These are phyloP conservation scores for Osmanthus fragrans DNA, from an alignment of 257 asterid genomes.

Conservation along the genomic window DNA sequence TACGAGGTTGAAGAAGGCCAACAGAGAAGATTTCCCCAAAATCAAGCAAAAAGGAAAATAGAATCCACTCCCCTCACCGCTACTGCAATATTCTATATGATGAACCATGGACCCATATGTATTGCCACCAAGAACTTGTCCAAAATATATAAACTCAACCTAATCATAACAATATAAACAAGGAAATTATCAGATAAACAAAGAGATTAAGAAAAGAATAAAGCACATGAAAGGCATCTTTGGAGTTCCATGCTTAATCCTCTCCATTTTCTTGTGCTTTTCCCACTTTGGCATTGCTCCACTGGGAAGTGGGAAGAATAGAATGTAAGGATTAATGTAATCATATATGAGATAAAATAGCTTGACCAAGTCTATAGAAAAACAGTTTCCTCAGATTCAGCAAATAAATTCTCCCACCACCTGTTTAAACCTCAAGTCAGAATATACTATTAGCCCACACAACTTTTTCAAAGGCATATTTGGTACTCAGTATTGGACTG, in stretches of 20 bases:
- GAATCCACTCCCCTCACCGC: no score
- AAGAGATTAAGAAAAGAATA: not conserved
- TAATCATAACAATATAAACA: no score
- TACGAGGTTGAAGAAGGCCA: no score
- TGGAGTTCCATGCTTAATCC: not conserved
- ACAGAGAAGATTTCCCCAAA: no score
- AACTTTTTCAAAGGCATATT: not conserved
- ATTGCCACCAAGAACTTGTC: no score
- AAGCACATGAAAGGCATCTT: not conserved
- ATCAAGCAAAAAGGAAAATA: no score
- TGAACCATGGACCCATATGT: no score
- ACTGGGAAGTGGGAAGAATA: constrained; percentile 35
- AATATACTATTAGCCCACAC: not conserved
- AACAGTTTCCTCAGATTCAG: not conserved
- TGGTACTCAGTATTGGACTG: not conserved
- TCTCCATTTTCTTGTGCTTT: not conserved
- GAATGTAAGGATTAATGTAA: constrained; percentile 26
- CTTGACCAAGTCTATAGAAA: no score
- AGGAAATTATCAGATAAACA: no score
- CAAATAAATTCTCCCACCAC: not conserved
- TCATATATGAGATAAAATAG: no score
- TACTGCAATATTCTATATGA: no score
- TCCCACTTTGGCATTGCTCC: constrained; percentile 23
- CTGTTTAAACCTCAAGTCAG: not conserved
- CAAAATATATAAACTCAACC: no score